phyloP scores from a whole-genome alignment of 73 alveolate species.

The Halteria grandinella region DNA sequence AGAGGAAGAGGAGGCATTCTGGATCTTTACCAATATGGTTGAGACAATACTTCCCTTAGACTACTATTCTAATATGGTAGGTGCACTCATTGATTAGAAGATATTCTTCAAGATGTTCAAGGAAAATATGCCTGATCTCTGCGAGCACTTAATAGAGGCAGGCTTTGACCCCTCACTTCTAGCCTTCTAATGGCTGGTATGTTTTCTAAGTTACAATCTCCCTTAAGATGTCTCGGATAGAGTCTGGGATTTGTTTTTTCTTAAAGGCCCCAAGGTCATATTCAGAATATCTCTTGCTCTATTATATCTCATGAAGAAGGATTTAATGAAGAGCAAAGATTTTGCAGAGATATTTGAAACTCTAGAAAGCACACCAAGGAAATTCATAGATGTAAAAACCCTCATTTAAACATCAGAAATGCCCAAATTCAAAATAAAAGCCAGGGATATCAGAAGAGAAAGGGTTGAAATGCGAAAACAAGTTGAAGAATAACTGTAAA shows the following conservation, averaged over 20 bases:
- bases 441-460: neutral
- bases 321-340: constrained; percentile 13
- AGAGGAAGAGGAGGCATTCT: constrained; percentile 53
- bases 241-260: constrained; percentile 43
- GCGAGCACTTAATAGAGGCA: constrained; percentile 1
- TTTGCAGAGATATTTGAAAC: constrained; percentile 49
- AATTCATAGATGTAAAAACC: constrained; percentile 34
- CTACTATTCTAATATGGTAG: constrained; percentile 53
- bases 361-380: constrained; percentile 34
- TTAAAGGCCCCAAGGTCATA: constrained; percentile 23
- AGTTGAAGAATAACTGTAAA: constrained; percentile 27
- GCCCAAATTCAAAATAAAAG: constrained; percentile 16
- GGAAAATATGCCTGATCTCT: constrained; percentile 31
- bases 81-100: constrained; percentile 38
- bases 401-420: constrained; percentile 35
- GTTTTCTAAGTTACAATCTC: constrained; percentile 28
- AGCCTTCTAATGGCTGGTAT: constrained; percentile 51
- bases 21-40: constrained; percentile 39
- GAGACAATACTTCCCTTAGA: constrained; percentile 45
- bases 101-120: constrained; percentile 19
- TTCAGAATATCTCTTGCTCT: constrained; percentile 44
- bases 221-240: constrained; percentile 34
- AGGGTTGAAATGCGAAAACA: neutral
- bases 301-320: constrained; percentile 34
- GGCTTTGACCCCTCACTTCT: constrained; percentile 41